Percentiles rank a stretch among this genome's conserved stretches.
Evolutionary conservation across 768 basidiomycete species (phyloP).

Genomic region (Sporobolomyces pararoseus): DNA sequence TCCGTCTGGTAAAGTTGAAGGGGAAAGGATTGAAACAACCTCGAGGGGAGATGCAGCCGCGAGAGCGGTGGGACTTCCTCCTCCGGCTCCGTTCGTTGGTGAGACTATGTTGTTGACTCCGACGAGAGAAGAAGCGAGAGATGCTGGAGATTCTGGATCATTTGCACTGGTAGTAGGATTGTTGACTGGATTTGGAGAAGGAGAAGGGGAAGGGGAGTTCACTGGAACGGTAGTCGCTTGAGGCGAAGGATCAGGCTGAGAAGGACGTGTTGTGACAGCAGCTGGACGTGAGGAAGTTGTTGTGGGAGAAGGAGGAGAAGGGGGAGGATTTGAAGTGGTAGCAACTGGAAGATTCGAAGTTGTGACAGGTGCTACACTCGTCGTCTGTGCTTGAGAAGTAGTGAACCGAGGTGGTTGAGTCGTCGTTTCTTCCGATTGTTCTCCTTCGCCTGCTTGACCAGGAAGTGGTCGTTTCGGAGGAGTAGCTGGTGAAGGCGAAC

Average conservation of each 20-base stretch:
- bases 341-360: not conserved
- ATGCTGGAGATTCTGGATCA: not conserved
- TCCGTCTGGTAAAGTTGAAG: conserved; percentile 4
- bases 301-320: not conserved
- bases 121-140: not conserved
- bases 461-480: conserved; percentile 1
- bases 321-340: conserved; percentile 8
- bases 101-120: conserved; percentile 22
- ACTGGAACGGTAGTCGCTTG: no score
- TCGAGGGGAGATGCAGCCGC: not conserved
- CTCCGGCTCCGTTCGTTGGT: not conserved
- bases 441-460: not conserved
- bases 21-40: not conserved
- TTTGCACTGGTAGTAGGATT: not conserved
- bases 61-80: not conserved
- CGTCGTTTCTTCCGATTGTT: not conserved
- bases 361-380: not conserved
- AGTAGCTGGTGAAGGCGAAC: not conserved
- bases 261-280: not conserved
- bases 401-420: conserved; percentile 3
- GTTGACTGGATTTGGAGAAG: not conserved
- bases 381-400: not conserved
- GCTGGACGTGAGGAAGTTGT: not conserved
- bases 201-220: not conserved
- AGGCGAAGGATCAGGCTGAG: conserved; percentile 1